Evolutionary conservation across 805 yeast species (phyloP).

Genomic region (Debaryomyces castellii): DNA sequence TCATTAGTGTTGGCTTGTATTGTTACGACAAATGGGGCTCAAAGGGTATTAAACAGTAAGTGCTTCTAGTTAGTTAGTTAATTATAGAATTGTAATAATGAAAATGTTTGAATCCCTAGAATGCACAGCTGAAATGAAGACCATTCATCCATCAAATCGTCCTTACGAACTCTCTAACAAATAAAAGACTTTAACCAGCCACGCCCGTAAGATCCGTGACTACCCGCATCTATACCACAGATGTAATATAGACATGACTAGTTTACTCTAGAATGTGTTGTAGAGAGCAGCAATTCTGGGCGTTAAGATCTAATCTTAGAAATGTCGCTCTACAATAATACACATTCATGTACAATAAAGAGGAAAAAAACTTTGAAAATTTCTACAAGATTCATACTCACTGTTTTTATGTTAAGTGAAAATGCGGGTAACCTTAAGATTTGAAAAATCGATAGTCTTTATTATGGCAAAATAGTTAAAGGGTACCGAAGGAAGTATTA

Average conservation of each 20-base stretch:
- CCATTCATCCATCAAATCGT: no score
- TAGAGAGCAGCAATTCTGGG: slow-evolving; percentile 48
- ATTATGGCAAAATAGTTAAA: no score
- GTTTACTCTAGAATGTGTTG: slow-evolving; percentile 49
- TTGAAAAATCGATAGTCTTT: no score
- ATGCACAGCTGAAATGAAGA: slow-evolving; percentile 32
- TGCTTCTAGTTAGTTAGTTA: background rate
- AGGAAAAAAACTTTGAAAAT: slow-evolving; percentile 9
- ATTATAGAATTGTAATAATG: background rate
- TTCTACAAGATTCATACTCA: background rate
- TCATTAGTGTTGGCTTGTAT: slow-evolving; percentile 57
- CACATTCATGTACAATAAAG: slow-evolving; percentile 47
- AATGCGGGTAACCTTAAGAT: slow-evolving; percentile 8
- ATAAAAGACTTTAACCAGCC: slow-evolving; percentile 16
- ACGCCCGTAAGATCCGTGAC: slow-evolving; percentile 44
- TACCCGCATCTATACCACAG: slow-evolving; percentile 21
- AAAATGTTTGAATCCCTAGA: slow-evolving; percentile 43
- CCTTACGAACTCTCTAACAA: no score
- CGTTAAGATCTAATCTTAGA: slow-evolving; percentile 17
- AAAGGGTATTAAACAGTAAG: slow-evolving; percentile 14
- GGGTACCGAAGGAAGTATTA: no score
- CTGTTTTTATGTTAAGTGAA: background rate
- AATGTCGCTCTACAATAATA: slow-evolving; percentile 50
- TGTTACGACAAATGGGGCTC: slow-evolving; percentile 67
- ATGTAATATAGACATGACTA: slow-evolving; percentile 17